Evolutionary conservation across 148 eudicot genomes (phyloP).

Genomic region (Cornus controversa): DNA sequence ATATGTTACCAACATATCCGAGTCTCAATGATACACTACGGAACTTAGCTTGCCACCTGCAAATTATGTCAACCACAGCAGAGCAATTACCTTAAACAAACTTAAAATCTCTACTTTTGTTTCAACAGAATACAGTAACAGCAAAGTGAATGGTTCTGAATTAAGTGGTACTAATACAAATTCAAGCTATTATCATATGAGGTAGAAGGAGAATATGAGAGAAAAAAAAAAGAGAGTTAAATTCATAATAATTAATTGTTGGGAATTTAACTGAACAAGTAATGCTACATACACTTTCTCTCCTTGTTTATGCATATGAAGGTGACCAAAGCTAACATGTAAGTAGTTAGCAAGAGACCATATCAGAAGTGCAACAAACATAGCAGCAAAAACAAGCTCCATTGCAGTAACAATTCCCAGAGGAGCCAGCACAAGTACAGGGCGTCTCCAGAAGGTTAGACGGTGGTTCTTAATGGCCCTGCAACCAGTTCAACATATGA

Average conservation of each 20-base stretch:
- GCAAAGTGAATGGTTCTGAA: too few species aligned
- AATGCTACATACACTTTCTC: constrained; percentile 26
- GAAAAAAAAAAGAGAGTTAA: too few species aligned
- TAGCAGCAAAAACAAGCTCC: constrained; percentile 40
- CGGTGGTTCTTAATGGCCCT: constrained; percentile 12
- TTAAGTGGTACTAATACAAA: too few species aligned
- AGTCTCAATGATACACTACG: constrained; percentile 41
- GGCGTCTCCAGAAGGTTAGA: constrained; percentile 30
- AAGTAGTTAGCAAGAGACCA: constrained; percentile 50
- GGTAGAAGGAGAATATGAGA: too few species aligned
- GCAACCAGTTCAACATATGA: constrained; percentile 5
- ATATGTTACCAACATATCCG: constrained; percentile 50
- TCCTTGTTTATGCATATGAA: constrained; percentile 24
- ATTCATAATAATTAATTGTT: too few species aligned
- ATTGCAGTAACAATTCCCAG: constrained; percentile 39
- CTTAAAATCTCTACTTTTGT: too few species aligned
- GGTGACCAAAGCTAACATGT: constrained; percentile 38
- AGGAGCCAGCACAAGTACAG: constrained; percentile 44
- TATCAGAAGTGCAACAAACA: constrained; percentile 43
- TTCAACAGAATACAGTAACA: too few species aligned
- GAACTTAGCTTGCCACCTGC: constrained; percentile 46
- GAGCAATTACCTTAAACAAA: too few species aligned
- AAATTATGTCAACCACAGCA: neutral
- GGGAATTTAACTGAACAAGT: neutral
- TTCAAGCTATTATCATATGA: too few species aligned